These are phyloP conservation scores for Fallopia convolvulus DNA, from an alignment of 148 eudicot species.

Conservation along the genomic window DNA sequence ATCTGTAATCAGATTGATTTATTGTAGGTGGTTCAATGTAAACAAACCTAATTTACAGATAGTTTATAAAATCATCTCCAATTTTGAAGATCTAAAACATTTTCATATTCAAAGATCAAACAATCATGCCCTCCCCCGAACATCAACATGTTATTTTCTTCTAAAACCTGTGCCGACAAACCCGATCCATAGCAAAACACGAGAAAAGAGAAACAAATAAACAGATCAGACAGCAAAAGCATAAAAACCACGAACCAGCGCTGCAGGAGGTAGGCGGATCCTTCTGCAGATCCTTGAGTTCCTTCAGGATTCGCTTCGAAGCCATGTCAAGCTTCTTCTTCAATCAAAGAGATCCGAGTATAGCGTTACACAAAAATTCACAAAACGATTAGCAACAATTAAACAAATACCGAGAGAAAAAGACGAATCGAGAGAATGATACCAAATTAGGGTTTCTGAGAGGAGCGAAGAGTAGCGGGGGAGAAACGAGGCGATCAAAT, in stretches of 20 bases:
- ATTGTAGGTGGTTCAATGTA: background rate
- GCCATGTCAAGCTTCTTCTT: slow-evolving; percentile 10
- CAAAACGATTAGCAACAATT: background rate
- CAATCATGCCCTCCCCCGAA: background rate
- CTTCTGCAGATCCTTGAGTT: slow-evolving; percentile 18
- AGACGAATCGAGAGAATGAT: background rate
- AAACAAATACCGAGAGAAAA: background rate
- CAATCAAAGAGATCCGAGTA: background rate
- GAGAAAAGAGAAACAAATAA: background rate
- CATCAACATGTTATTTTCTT: background rate
- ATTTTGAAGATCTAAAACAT: background rate
- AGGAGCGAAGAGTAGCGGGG: background rate
- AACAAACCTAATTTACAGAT: background rate
- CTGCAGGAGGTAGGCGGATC: slow-evolving; percentile 17
- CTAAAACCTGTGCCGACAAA: background rate
- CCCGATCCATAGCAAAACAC: background rate
- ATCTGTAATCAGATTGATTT: background rate
- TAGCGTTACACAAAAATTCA: background rate
- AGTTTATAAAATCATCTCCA: background rate
- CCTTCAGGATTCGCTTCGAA: slow-evolving; percentile 14
- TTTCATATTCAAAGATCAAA: background rate
- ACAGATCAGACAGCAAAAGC: background rate
- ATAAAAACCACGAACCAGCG: slow-evolving; percentile 9
- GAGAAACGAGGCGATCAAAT: background rate
- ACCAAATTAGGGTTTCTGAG: slow-evolving; percentile 7